Evolutionary conservation across 352 stramenopile species (phyloP).

Genomic region (Globisporangium cystogenes): DNA sequence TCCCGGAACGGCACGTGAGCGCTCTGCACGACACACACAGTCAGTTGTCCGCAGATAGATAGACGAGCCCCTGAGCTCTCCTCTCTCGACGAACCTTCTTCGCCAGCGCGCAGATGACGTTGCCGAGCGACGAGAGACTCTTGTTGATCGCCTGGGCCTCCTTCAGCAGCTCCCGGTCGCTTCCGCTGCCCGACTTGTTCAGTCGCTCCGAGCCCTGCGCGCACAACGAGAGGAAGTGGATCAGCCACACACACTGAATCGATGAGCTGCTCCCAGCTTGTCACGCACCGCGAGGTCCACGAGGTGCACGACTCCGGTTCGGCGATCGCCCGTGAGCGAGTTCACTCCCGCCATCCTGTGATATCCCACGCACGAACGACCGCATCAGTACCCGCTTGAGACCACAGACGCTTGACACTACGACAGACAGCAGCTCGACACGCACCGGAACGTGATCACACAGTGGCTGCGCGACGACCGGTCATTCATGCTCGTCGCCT

Average conservation of each 20-base stretch:
- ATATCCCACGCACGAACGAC: neutral
- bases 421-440: neutral
- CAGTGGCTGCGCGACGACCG: conserved; percentile 81
- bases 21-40: conserved; percentile 25
- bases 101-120: conserved; percentile 75
- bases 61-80: neutral
- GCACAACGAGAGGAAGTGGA: neutral
- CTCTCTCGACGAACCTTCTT: conserved; percentile 68
- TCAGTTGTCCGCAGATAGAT: neutral
- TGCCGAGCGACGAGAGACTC: conserved; percentile 77
- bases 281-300: conserved; percentile 69
- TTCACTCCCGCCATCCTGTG: conserved; percentile 60
- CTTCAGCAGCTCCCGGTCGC: conserved; percentile 73
- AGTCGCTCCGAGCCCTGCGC: conserved; percentile 74
- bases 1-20: conserved; percentile 84
- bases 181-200: conserved; percentile 73
- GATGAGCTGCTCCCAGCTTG: neutral
- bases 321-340: conserved; percentile 40
- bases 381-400: neutral
- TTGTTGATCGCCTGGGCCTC: conserved; percentile 87
- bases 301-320: conserved; percentile 68
- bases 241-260: neutral
- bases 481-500: conserved; percentile 84
- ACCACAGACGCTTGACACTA: neutral
- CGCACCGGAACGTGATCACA: conserved; percentile 77